These are phyloP conservation scores for Arthroderma sp. DNA, from an alignment of 2,329 filamentous ascomycete species.

Conservation along the genomic window DNA sequence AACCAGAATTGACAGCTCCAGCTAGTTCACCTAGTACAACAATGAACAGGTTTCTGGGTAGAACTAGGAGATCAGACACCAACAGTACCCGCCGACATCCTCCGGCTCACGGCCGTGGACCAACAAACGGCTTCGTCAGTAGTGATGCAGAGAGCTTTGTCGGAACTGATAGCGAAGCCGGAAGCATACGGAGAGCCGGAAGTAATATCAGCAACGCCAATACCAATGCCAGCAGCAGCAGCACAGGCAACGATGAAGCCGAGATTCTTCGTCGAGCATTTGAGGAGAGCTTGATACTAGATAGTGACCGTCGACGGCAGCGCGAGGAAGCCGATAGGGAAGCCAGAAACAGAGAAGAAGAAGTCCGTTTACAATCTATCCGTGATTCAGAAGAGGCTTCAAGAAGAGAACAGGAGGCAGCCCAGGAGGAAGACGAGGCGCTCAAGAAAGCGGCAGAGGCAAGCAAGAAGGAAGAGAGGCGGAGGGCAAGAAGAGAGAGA, in stretches of 20 bases:
- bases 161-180: neutral
- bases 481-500: neutral
- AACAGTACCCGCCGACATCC: neutral
- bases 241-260: constrained; percentile 6
- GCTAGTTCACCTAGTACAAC: neutral
- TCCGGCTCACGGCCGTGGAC: neutral
- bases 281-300: neutral
- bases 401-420: constrained; percentile 5
- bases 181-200: neutral
- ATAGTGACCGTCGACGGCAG: neutral
- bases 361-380: neutral
- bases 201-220: neutral
- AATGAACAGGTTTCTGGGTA: neutral
- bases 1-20: neutral
- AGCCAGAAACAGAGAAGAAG: neutral
- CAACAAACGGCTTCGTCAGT: neutral
- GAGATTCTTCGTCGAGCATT: constrained; percentile 10
- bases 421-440: constrained; percentile 6
- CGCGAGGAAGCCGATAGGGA: neutral
- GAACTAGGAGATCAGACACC: neutral
- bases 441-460: neutral
- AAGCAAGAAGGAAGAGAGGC: neutral
- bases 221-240: neutral
- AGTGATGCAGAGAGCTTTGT: neutral
- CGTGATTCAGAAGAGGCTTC: neutral